These are phyloP conservation scores for Byssothecium circinans DNA, from an alignment of 2,329 filamentous ascomycete genomes.

Conservation along the genomic window DNA sequence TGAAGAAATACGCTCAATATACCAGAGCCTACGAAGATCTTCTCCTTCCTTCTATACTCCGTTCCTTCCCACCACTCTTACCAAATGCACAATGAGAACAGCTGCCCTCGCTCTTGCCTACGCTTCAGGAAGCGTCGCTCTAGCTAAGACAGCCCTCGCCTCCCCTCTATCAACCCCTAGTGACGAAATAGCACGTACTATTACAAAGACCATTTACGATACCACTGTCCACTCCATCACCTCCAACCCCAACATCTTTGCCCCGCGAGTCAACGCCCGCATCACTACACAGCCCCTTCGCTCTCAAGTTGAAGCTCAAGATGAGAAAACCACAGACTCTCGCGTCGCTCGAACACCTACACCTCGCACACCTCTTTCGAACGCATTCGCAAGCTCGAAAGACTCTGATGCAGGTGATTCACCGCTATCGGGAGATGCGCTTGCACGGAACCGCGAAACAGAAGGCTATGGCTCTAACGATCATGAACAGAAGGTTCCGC, in stretches of 20 bases:
- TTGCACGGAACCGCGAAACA: not conserved
- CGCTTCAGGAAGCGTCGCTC: not conserved
- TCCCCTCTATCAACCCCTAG: not conserved
- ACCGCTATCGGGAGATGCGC: not conserved
- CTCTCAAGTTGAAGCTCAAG: not conserved
- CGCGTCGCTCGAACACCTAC: not conserved
- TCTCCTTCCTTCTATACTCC: not conserved
- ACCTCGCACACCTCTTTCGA: not conserved
- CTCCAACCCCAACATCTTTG: not conserved
- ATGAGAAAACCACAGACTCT: not conserved
- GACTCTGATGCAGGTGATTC: not conserved
- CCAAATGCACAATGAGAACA: not conserved
- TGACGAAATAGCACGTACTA: not conserved
- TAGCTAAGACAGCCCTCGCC: conserved; percentile 1
- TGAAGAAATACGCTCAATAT: not conserved
- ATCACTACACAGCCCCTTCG: not conserved
- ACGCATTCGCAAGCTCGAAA: not conserved
- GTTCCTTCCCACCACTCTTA: not conserved
- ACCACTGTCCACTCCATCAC: conserved; percentile 2
- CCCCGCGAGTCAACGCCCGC: not conserved
- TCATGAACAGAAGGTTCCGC: not conserved
- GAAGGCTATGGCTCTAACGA: not conserved
- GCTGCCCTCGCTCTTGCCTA: not conserved
- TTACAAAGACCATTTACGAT: conserved; percentile 4
- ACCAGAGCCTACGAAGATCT: not conserved